These are phyloP conservation scores for Chrysoporthe puriensis DNA, from an alignment of 2,329 filamentous ascomycete genomes.

Conservation along the genomic window DNA sequence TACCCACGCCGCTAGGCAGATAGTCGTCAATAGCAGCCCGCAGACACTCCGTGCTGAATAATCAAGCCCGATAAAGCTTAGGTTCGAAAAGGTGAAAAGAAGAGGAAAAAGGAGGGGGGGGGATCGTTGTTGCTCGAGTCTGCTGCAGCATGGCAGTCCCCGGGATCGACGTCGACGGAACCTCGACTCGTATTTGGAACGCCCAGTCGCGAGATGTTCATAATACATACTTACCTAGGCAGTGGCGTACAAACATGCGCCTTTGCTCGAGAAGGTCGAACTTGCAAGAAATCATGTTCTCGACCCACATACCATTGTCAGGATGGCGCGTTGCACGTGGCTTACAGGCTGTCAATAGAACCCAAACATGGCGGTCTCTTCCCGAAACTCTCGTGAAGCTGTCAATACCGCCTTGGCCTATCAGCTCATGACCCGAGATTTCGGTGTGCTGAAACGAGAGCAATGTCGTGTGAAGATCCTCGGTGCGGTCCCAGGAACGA, in stretches of 20 bases:
- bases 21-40: not conserved
- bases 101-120: not conserved
- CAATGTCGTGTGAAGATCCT: not conserved
- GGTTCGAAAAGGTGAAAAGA: not conserved
- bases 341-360: not conserved
- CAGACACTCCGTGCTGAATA: not conserved
- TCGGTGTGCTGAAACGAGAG: constrained; percentile 1
- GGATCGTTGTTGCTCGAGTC: not conserved
- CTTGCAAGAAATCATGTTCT: not conserved
- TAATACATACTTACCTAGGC: not conserved
- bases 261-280: not conserved
- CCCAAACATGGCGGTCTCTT: constrained; percentile 6
- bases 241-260: not conserved
- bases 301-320: not conserved
- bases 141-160: not conserved
- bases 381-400: constrained; percentile 4
- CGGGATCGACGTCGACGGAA: too few relatives aligned
- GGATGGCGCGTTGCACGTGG: not conserved
- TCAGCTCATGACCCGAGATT: not conserved
- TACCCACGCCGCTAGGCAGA: not conserved
- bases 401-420: constrained; percentile 14
- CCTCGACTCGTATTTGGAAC: too few relatives aligned
- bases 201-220: not conserved
- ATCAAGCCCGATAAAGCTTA: not conserved
- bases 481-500: not conserved